These are phyloP conservation scores for Globisporangium canariense DNA, from an alignment of 352 stramenopile species.

Conservation along the genomic window DNA sequence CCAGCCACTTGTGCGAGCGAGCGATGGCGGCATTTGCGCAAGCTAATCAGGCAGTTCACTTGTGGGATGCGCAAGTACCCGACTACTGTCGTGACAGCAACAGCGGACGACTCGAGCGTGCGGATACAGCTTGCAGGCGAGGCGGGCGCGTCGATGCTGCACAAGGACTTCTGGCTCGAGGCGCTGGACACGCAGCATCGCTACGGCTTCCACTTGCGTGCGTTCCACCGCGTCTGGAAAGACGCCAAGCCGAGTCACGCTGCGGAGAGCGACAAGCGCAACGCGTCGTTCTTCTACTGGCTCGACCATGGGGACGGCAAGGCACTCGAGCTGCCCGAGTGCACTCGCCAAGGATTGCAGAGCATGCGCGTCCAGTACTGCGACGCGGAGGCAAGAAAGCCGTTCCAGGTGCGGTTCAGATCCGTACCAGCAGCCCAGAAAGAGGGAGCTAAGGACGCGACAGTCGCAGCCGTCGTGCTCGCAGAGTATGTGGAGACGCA, in stretches of 20 bases:
- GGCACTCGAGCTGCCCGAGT: constrained; percentile 49
- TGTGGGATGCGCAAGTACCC: constrained; percentile 25
- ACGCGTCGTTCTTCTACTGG: constrained; percentile 69
- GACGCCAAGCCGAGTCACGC: constrained; percentile 25
- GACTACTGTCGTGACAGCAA: constrained; percentile 4
- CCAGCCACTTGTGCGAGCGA: neutral
- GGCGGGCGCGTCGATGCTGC: constrained; percentile 30
- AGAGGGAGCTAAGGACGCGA: neutral
- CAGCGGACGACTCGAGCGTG: neutral
- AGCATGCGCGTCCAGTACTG: constrained; percentile 57
- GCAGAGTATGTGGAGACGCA: constrained; percentile 37
- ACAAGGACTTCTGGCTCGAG: constrained; percentile 77
- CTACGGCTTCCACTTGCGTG: constrained; percentile 67
- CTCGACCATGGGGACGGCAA: constrained; percentile 53
- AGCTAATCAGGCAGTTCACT: constrained; percentile 27
- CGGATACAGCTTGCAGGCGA: neutral
- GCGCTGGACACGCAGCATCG: constrained; percentile 66
- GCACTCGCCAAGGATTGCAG: constrained; percentile 40
- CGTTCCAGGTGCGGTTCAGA: constrained; percentile 46
- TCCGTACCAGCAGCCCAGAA: neutral
- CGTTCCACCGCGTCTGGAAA: constrained; percentile 66
- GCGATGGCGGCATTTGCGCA: constrained; percentile 33
- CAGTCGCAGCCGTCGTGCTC: neutral
- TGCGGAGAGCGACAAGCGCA: constrained; percentile 5
- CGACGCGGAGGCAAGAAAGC: constrained; percentile 28